Evolutionary conservation across 73 alveolate species (phyloP).

Genomic region (Tetrahymena thermophila): DNA sequence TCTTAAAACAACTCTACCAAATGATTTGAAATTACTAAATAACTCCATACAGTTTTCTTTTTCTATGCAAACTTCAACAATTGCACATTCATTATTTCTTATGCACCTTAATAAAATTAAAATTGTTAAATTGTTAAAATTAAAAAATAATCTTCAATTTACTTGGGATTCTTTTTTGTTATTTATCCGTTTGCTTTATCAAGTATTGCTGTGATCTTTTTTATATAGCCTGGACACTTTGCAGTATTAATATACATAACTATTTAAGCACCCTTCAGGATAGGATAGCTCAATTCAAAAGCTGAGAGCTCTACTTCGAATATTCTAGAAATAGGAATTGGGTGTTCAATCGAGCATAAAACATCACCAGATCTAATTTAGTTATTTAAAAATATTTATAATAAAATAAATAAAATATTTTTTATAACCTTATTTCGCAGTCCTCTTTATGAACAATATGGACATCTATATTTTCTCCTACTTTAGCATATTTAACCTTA

Average conservation of each 20-base stretch:
- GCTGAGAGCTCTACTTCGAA: constrained; percentile 12
- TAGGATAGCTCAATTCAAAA: constrained; percentile 12
- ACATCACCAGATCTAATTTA: constrained; percentile 9
- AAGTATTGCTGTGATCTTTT: neutral
- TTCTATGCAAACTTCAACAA: constrained; percentile 14
- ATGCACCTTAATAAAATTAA: constrained; percentile 2
- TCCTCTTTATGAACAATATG: neutral
- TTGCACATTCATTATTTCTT: constrained; percentile 5
- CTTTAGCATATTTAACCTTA: neutral
- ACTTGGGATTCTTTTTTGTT: neutral
- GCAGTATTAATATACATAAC: constrained; percentile 19
- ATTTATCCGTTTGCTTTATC: neutral
- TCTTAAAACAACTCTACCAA: constrained; percentile 11
- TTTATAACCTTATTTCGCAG: neutral
- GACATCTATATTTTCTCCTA: constrained; percentile 14
- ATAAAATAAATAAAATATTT: neutral
- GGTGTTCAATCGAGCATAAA: constrained; percentile 14
- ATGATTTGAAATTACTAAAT: neutral
- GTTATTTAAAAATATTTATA: neutral
- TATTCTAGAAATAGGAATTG: constrained; percentile 9
- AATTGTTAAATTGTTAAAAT: neutral
- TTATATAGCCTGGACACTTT: neutral
- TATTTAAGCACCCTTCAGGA: constrained; percentile 14
- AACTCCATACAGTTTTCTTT: constrained; percentile 5
- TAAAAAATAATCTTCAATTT: neutral